Evolutionary conservation across 208 protist genomes (phyloP).

Genomic region (Angomonas desouzai): DNA sequence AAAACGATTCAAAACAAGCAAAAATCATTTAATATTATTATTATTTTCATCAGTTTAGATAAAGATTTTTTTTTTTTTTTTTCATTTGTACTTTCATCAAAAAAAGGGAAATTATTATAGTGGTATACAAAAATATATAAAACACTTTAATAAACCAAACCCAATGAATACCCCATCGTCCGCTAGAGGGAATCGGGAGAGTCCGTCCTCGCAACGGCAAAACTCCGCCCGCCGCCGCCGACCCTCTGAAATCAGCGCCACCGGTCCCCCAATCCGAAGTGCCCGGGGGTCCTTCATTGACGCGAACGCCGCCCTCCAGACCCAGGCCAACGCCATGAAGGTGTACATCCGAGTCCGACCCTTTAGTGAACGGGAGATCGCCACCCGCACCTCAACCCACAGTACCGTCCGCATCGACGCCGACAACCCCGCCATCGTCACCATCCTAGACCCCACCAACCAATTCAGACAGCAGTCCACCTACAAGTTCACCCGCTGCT

Average conservation of each 20-base stretch:
- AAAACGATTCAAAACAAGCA: too few species aligned
- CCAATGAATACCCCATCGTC: neutral
- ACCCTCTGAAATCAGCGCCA: conserved; percentile 10
- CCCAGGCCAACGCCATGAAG: conserved; percentile 65
- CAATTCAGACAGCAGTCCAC: conserved; percentile 52
- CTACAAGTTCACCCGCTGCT: conserved; percentile 70
- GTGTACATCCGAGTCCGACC: conserved; percentile 85
- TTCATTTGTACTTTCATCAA: conserved; percentile 9
- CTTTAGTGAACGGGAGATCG: conserved; percentile 78
- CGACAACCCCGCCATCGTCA: conserved; percentile 66
- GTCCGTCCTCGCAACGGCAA: neutral
- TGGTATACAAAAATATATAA: conserved; percentile 17
- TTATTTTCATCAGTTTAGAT: too few species aligned
- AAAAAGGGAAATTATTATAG: neutral
- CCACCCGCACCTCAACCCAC: conserved; percentile 29
- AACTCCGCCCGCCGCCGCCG: conserved; percentile 17
- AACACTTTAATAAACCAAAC: conserved; percentile 10
- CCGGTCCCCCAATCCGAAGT: conserved; percentile 6
- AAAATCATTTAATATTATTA: neutral
- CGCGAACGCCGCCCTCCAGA: conserved; percentile 17
- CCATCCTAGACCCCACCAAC: conserved; percentile 56
- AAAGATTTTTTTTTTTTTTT: conserved; percentile 11
- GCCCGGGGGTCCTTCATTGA: neutral
- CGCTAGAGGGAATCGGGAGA: neutral
- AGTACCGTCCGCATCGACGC: conserved; percentile 71